phyloP scores from a whole-genome alignment of 2,329 filamentous ascomycete genomes.

The Colletotrichum brevisporum region DNA sequence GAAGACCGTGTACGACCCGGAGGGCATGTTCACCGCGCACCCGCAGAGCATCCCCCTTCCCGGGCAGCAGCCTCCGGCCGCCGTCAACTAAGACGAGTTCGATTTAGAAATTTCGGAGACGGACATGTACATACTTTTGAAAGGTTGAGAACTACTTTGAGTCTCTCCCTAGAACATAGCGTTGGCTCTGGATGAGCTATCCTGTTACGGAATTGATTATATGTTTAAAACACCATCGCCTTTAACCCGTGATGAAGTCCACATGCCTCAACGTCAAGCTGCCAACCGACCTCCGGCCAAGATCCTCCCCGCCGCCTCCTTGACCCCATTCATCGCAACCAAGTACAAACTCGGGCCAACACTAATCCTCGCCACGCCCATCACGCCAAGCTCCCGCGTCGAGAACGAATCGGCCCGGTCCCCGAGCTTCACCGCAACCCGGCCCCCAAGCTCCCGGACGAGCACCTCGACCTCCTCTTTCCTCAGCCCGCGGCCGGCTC shows the following conservation, averaged over 20 bases:
- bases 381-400: conserved; percentile 57
- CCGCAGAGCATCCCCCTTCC: conserved; percentile 39
- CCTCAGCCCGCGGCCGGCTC: conserved; percentile 56
- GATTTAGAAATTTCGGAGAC: too few species aligned
- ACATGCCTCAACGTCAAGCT: background rate
- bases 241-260: background rate
- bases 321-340: conserved; percentile 56
- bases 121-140: background rate
- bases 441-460: conserved; percentile 63
- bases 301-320: conserved; percentile 50
- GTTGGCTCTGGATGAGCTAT: background rate
- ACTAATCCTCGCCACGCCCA: conserved; percentile 70
- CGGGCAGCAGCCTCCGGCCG: conserved; percentile 29
- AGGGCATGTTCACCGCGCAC: conserved; percentile 41
- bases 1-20: conserved; percentile 39
- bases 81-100: too few species aligned
- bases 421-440: conserved; percentile 63
- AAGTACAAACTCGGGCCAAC: conserved; percentile 64
- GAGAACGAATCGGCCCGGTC: conserved; percentile 55
- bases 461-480: conserved; percentile 62
- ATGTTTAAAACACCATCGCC: background rate
- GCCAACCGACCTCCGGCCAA: conserved; percentile 43
- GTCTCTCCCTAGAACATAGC: background rate
- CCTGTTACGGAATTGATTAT: background rate
- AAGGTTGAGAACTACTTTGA: background rate